phyloP scores from a whole-genome alignment of 441 rosid species.

The Isatis lusitanica region DNA sequence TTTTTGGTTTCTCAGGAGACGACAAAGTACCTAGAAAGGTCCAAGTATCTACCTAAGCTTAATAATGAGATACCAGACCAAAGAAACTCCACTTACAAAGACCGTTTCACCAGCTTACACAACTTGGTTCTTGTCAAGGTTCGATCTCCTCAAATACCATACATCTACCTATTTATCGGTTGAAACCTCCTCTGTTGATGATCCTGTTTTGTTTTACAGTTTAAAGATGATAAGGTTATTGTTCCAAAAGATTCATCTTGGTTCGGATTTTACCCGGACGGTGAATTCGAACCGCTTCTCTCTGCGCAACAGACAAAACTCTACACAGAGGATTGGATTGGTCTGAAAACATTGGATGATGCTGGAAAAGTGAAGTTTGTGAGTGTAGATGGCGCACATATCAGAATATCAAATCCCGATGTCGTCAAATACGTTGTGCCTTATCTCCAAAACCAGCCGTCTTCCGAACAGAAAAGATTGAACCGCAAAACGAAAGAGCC shows the following conservation, averaged over 20 bases:
- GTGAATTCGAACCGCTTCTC: slow-evolving; percentile 55
- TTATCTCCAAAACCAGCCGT: slow-evolving; percentile 8
- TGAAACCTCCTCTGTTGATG: neutral
- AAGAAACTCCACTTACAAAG: slow-evolving; percentile 68
- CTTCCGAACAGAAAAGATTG: neutral
- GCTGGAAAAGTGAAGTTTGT: slow-evolving; percentile 34
- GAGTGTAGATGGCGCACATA: slow-evolving; percentile 30
- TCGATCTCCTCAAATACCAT: neutral
- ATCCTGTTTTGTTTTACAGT: slow-evolving; percentile 44
- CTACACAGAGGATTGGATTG: slow-evolving; percentile 37
- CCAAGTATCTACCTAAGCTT: slow-evolving; percentile 79
- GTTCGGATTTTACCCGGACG: slow-evolving; percentile 89
- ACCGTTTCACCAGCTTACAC: slow-evolving; percentile 69
- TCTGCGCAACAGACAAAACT: slow-evolving; percentile 45
- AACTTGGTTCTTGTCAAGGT: slow-evolving; percentile 89
- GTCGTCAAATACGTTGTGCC: slow-evolving; percentile 24
- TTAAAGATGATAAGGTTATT: slow-evolving; percentile 63
- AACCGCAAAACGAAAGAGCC: slow-evolving; percentile 10
- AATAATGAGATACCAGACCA: slow-evolving; percentile 68
- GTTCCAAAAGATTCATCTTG: slow-evolving; percentile 85
- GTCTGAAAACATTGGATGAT: slow-evolving; percentile 30
- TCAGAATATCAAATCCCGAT: slow-evolving; percentile 11
- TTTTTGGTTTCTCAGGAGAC: slow-evolving; percentile 45
- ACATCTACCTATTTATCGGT: neutral
- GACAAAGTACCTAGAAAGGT: slow-evolving; percentile 47